Conservation (phyloP, 257 asterid species). For the Jacaranda copaia region DNA sequence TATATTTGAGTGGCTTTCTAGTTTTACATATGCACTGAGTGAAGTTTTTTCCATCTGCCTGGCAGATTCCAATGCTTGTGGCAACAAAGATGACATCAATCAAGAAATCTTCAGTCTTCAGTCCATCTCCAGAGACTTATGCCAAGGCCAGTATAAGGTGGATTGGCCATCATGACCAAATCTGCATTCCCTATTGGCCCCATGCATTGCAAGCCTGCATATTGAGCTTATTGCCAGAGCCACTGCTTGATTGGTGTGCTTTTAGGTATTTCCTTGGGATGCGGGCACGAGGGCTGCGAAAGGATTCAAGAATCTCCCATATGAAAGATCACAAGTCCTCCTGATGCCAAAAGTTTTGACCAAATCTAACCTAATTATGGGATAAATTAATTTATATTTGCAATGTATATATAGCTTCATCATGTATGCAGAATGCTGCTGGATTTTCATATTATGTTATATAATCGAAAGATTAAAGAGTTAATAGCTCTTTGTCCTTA, state of each 20-base stretch:
- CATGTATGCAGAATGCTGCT: no score
- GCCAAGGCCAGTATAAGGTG: slow-evolving; percentile 45
- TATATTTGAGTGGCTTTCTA: no score
- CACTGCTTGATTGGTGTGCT: slow-evolving; percentile 26
- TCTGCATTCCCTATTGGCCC: slow-evolving; percentile 50
- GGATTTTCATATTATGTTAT: no score
- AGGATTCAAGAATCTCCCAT: slow-evolving; percentile 19
- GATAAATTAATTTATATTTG: neutral
- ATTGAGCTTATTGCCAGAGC: slow-evolving; percentile 27
- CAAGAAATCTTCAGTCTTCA: slow-evolving; percentile 40
- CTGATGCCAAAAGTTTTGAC: neutral
- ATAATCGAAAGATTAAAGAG: no score
- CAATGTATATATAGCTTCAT: no score
- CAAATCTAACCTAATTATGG: neutral
- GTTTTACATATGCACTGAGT: neutral
- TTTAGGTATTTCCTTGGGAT: slow-evolving; percentile 30
- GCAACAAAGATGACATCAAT: slow-evolving; percentile 49
- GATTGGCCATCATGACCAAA: slow-evolving; percentile 37
- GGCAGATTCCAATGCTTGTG: slow-evolving; percentile 45
- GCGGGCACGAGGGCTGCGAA: slow-evolving; percentile 34
- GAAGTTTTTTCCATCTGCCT: neutral
- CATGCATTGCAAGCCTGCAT: slow-evolving; percentile 42
- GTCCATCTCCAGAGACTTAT: slow-evolving; percentile 42
- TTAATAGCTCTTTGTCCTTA: no score
- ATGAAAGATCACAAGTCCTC: neutral